Conservation (phyloP, 768 basidiomycete species). For the Sporobolomyces roseus region DNA sequence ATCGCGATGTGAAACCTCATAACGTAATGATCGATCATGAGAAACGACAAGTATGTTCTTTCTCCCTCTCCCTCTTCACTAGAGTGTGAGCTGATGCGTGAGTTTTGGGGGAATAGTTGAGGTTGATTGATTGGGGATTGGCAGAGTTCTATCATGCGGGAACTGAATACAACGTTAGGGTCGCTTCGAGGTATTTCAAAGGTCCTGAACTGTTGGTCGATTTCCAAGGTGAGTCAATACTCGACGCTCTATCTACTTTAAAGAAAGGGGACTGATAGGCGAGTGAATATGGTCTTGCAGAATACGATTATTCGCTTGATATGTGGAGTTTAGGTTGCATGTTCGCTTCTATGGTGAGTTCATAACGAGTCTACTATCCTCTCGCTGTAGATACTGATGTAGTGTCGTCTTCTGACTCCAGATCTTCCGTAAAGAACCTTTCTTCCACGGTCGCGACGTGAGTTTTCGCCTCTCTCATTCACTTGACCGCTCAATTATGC, state of each 20-base stretch:
- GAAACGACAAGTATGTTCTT: slow-evolving; percentile 69
- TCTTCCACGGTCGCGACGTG: slow-evolving; percentile 93
- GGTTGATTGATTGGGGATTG: slow-evolving; percentile 97
- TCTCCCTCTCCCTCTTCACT: slow-evolving; percentile 3
- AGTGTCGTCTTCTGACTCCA: slow-evolving; percentile 46
- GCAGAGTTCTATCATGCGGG: slow-evolving; percentile 98
- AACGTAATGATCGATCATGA: slow-evolving; percentile 99
- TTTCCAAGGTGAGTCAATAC: slow-evolving; percentile 59
- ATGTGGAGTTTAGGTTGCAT: slow-evolving; percentile 98
- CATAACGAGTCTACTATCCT: not conserved
- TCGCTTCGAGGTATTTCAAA: slow-evolving; percentile 96
- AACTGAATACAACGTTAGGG: slow-evolving; percentile 96
- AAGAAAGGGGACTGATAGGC: not conserved
- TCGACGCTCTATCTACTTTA: not conserved
- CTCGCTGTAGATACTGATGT: no score
- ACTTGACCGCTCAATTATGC: not conserved
- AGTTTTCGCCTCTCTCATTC: not conserved
- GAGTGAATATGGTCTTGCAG: not conserved
- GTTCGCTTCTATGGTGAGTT: slow-evolving; percentile 92
- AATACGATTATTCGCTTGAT: slow-evolving; percentile 41
- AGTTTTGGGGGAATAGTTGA: slow-evolving; percentile 58
- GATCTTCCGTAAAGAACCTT: slow-evolving; percentile 99
- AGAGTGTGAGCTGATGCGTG: not conserved
- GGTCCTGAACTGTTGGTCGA: slow-evolving; percentile 94
- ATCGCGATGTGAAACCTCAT: slow-evolving; percentile 96